Evolutionary conservation across 2,329 filamentous ascomycete genomes (phyloP), one percentile per base, ranked within the genome.

Genomic region (Dactylellina haptotyla): DNA sequence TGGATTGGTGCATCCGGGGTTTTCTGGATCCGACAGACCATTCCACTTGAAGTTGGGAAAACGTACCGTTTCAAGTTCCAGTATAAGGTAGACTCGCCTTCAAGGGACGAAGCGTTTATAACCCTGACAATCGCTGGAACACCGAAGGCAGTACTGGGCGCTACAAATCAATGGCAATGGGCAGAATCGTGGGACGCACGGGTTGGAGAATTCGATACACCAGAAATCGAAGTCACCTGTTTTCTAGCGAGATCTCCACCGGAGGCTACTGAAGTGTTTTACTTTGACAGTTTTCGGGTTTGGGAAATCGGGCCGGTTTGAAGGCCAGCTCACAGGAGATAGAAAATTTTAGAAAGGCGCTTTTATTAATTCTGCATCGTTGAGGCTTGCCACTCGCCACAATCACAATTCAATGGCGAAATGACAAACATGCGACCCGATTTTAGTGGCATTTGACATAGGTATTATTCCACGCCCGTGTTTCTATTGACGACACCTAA

Each of bases 31-130:
- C 8, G 25, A 12, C 56, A 59, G 23, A 18, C 20, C 5, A 46
- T 59, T n/a, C 56, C 28, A 0, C n/a, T 59, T 2, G 8, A 37
- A 30, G 2, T n/a, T 6, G 56, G 39, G 2, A 59, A 59, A 18
- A 32, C 10, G 12, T 48, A 59, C n/a, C 43, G 18, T 45, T 48
- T 20, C 9, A 59, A 59, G 10, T 59, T 59, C 26, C 56, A 59
- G 10, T 59, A 59, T 34, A 59, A 59, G 9, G 34, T 59, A 6
- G 41, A 59, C 5, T 45, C n/a, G 12, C 1, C 32, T 6, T 62
- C 26, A 4, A 62, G 58, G 14, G 23, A 2, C 2, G 37, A 26
- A 2, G 45, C 32, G 8, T 62, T 25, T 5, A 41, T 46, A 39
- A 51, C 43, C 14, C 16, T 14, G 18, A 39, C 3, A 1, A 50